phyloP scores from a whole-genome alignment of 2,329 filamentous ascomycete species.

The Colletotrichum lindemuthianum region DNA sequence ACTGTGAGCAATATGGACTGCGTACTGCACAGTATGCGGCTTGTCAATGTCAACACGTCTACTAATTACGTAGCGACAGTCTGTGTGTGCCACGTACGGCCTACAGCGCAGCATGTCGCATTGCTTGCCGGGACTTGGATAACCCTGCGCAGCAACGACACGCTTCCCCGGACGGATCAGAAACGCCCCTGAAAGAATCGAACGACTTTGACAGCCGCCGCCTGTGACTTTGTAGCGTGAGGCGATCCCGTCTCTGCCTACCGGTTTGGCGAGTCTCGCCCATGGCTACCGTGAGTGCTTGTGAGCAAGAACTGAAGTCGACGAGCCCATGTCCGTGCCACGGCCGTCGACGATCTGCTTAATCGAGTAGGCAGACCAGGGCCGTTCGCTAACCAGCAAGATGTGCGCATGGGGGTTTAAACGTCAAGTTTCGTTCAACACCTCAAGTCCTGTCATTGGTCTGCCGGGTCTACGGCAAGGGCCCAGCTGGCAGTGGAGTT shows the following conservation, averaged over 20 bases:
- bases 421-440: conserved; percentile 18
- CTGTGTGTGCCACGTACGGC: conserved; percentile 29
- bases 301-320: neutral
- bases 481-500: neutral
- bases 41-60: conserved; percentile 11
- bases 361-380: conserved; percentile 24
- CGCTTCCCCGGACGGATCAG: conserved; percentile 26
- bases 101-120: conserved; percentile 9
- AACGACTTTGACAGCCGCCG: neutral
- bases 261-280: neutral
- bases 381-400: conserved; percentile 15
- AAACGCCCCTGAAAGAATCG: conserved; percentile 9
- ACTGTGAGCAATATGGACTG: too few species aligned
- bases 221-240: neutral
- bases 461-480: neutral
- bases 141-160: conserved; percentile 16
- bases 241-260: neutral
- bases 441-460: conserved; percentile 7
- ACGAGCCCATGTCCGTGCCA: conserved; percentile 29
- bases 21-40: conserved; percentile 4
- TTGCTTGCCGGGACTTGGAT: conserved; percentile 32
- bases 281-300: neutral
- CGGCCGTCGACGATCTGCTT: conserved; percentile 25
- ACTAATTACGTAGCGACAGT: conserved; percentile 4
- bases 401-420: conserved; percentile 25